Base-by-base conservation (phyloP, 2,329 filamentous ascomycete species). In the Xylaria polymorpha region DNA sequence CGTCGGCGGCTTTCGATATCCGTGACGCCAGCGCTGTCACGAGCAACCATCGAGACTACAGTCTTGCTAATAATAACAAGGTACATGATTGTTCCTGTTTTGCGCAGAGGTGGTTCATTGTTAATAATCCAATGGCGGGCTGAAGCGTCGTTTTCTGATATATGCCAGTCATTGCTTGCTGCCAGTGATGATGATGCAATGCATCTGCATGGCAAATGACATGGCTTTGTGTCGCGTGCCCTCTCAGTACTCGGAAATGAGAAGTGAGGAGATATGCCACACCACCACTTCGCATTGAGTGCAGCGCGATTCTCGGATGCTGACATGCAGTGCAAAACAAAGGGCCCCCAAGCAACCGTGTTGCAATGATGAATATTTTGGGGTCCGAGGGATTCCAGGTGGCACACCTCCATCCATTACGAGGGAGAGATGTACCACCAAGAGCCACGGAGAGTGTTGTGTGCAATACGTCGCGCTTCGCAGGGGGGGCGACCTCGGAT, bases 311-410 rank as follows among this genome's bases (percentile, higher is more conserved):
- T 25, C 18, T 57, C 61, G 37, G 44, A 48, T 41, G 57, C 63
- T 61, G 51, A 66, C 37, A 55, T 61, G 32, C 35, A 41, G 43
- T 46, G 60, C 44, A 62, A 41, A 43, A 66, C 61, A 61, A 69
- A 74, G 64, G 55, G 75, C 74, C 75, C 74, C 74, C 74, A 74
- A 75, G 29, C 61, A 62, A 25, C 67, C 64, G 60, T 39, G 41
- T 50, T 41, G 53, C 25, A 37, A 58, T 50, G 35, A 56, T 62
- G 37, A 20, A 46, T 48, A 48, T 55, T 61, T 69, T 69, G 74
- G 75, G 73, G 75, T 75, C 75, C 71, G 70, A 72, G 71, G 74
- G 72, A 72, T 71, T 62, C 20, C n/a, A n/a, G n/a, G n/a, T 32
- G 39, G 29, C n/a, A 65, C 46, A 35, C 29, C 41, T 53, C 64